These are phyloP conservation scores for Fusarium nematophilum DNA, from an alignment of 2,329 filamentous ascomycete genomes.

Conservation along the genomic window DNA sequence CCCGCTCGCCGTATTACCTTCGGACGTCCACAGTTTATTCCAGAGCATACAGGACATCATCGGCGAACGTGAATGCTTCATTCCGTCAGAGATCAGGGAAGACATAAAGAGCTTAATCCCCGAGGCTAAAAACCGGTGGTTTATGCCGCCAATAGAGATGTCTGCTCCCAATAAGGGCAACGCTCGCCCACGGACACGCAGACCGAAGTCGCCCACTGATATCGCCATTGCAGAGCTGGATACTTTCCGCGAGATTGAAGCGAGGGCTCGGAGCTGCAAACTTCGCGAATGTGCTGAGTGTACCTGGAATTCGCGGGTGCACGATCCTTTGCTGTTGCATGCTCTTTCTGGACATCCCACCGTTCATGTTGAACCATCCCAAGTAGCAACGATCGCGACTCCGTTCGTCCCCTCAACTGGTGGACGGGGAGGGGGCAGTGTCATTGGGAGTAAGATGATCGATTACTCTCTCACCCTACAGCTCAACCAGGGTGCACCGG, in stretches of 20 bases:
- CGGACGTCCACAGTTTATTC: neutral
- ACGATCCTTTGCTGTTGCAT: neutral
- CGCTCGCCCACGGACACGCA: neutral
- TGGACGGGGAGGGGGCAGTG: constrained; percentile 2
- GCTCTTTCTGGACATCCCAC: constrained; percentile 5
- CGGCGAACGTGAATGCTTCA: neutral
- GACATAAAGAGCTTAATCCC: neutral
- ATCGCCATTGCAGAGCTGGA: constrained; percentile 1
- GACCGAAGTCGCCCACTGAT: neutral
- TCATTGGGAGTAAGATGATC: constrained; percentile 16
- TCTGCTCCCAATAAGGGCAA: neutral
- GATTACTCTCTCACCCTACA: constrained; percentile 5
- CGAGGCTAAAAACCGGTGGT: neutral
- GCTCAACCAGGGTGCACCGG: constrained; percentile 2
- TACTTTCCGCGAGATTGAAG: neutral
- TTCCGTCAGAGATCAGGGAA: neutral
- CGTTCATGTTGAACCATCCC: constrained; percentile 6
- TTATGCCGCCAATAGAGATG: neutral
- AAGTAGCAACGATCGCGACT: neutral
- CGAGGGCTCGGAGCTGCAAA: neutral
- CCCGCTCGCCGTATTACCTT: neutral
- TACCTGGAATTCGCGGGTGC: constrained; percentile 11
- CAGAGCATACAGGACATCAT: neutral
- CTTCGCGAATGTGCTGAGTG: neutral
- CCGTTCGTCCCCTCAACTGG: constrained; percentile 1